phyloP scores from a whole-genome alignment of 352 stramenopile genomes.

The Aphanomyces euteiches region DNA sequence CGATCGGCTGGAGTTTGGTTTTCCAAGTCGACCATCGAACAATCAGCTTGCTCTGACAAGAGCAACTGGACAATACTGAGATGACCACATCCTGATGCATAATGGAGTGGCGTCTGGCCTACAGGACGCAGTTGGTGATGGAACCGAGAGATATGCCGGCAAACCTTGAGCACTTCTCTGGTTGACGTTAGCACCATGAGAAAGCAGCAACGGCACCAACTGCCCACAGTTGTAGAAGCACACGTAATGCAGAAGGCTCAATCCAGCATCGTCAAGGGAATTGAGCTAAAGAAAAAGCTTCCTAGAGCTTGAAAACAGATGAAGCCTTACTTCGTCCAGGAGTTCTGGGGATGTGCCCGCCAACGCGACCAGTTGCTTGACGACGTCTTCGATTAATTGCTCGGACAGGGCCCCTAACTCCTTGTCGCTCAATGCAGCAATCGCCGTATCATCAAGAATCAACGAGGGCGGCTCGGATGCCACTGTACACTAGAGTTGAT shows the following conservation, averaged over 20 bases:
- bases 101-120: slow-evolving; percentile 68
- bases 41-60: slow-evolving; percentile 53
- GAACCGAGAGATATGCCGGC: slow-evolving; percentile 1
- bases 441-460: slow-evolving; percentile 61
- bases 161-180: slow-evolving; percentile 74
- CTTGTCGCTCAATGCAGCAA: slow-evolving; percentile 73
- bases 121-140: neutral
- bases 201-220: slow-evolving; percentile 69
- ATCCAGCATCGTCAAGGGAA: slow-evolving; percentile 77
- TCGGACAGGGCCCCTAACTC: slow-evolving; percentile 77
- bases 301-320: neutral
- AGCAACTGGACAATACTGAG: slow-evolving; percentile 61
- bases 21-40: slow-evolving; percentile 63
- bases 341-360: slow-evolving; percentile 76
- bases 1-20: slow-evolving; percentile 67
- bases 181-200: slow-evolving; percentile 79
- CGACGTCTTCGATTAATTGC: slow-evolving; percentile 75
- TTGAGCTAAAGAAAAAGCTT: slow-evolving; percentile 43
- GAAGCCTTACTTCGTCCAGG: slow-evolving; percentile 47
- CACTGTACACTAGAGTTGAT: neutral
- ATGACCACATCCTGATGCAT: slow-evolving; percentile 75
- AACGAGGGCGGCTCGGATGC: slow-evolving; percentile 5
- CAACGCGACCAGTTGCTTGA: slow-evolving; percentile 73
- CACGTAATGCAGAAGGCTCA: slow-evolving; percentile 87
- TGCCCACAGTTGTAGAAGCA: slow-evolving; percentile 86